phyloP scores from a whole-genome alignment of 2,329 filamentous ascomycete genomes.

The Microcyclospora pomicola region DNA sequence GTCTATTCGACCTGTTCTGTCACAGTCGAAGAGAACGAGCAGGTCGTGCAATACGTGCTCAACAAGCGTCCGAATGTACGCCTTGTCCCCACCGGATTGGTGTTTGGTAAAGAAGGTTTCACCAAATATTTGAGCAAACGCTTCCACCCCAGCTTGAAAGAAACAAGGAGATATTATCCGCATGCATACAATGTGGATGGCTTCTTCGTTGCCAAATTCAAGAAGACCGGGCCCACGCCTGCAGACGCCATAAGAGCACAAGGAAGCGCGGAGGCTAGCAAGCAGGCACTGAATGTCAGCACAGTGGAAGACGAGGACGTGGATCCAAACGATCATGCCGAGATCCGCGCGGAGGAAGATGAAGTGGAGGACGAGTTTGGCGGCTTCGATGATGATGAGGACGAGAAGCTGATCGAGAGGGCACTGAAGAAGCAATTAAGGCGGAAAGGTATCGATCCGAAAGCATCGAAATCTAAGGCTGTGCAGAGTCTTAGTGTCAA shows the following conservation, averaged over 20 bases:
- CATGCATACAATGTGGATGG: conserved; percentile 92
- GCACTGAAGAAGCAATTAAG: conserved; percentile 29
- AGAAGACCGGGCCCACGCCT: conserved; percentile 73
- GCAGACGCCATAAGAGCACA: conserved; percentile 38
- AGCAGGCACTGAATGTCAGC: conserved; percentile 13
- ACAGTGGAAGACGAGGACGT: conserved; percentile 40
- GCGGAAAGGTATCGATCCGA: conserved; percentile 36
- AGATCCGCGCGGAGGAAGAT: conserved; percentile 36
- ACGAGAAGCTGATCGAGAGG: conserved; percentile 33
- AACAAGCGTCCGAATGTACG: conserved; percentile 84
- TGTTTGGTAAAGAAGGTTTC: conserved; percentile 88
- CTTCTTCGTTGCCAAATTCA: conserved; percentile 96
- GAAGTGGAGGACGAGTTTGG: conserved; percentile 31
- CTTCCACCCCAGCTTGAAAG: conserved; percentile 72
- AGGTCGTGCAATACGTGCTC: conserved; percentile 85
- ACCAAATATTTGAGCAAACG: conserved; percentile 79
- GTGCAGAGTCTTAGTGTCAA: conserved; percentile 3
- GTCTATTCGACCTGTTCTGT: conserved; percentile 96
- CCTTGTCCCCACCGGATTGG: conserved; percentile 79
- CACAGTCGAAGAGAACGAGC: conserved; percentile 85
- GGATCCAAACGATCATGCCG: conserved; percentile 31
- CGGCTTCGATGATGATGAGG: conserved; percentile 38
- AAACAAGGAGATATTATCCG: conserved; percentile 77
- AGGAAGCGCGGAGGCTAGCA: conserved; percentile 18
- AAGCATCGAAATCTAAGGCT: conserved; percentile 18